Percentiles rank a stretch among this genome's conserved stretches.
Conservation (phyloP, 108 stramenopile species). For the Discostella pseudostelligera region DNA sequence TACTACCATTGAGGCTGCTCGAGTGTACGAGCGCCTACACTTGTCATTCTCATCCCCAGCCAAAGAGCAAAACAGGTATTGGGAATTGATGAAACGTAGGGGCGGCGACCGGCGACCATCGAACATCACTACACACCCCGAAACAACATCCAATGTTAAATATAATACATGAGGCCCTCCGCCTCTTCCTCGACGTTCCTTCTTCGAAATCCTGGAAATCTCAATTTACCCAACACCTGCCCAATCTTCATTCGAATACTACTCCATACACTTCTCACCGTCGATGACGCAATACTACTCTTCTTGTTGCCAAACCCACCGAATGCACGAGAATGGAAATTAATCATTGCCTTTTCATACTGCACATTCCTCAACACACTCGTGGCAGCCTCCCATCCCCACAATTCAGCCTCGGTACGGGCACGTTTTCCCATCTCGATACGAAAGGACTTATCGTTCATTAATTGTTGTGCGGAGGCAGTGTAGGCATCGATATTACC, state of each 20-base stretch:
- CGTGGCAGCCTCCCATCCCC: conserved; percentile 92
- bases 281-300: conserved; percentile 17
- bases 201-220: conserved; percentile 41
- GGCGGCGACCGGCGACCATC: too few relatives aligned
- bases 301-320: conserved; percentile 71
- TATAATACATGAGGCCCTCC: neutral
- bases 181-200: neutral
- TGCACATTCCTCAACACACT: conserved; percentile 81
- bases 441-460: conserved; percentile 51
- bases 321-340: conserved; percentile 81
- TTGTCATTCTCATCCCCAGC: too few relatives aligned
- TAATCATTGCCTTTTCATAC: conserved; percentile 83
- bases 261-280: conserved; percentile 50
- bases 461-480: conserved; percentile 49
- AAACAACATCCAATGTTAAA: too few relatives aligned
- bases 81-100: too few relatives aligned
- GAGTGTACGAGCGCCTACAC: too few relatives aligned
- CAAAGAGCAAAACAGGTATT: too few relatives aligned
- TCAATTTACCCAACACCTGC: conserved; percentile 28
- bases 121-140: too few relatives aligned
- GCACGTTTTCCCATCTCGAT: conserved; percentile 68
- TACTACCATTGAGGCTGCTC: too few relatives aligned
- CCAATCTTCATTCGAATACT: conserved; percentile 52
- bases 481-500: conserved; percentile 61
- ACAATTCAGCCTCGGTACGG: conserved; percentile 75